These are phyloP conservation scores for Akebia trifoliata DNA, from an alignment of 164 flowering plant genomes.

Conservation along the genomic window DNA sequence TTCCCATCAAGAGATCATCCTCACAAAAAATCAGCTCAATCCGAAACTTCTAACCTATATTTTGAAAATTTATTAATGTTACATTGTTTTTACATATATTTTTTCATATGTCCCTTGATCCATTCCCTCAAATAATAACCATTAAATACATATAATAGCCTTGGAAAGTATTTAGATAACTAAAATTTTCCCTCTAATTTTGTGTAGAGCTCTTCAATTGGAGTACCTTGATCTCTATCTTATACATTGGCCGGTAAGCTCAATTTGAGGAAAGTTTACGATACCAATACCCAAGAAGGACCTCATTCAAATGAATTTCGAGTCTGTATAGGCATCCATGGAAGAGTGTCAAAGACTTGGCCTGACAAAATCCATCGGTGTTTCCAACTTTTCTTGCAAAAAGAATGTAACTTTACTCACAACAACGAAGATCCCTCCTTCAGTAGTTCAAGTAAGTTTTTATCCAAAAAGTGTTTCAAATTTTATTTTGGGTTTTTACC, in stretches of 20 bases:
- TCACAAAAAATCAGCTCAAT: no score
- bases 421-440: background rate
- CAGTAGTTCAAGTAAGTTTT: constrained; percentile 3
- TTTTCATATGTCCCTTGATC: no score
- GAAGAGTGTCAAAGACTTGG: constrained; percentile 7
- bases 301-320: background rate
- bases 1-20: no score
- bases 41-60: no score
- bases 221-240: constrained; percentile 10
- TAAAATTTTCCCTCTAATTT: background rate
- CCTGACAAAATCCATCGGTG: constrained; percentile 12
- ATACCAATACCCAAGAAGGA: background rate
- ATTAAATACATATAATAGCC: no score
- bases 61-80: no score
- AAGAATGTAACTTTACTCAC: background rate
- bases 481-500: no score
- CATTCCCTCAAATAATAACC: no score
- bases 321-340: constrained; percentile 9
- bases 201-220: constrained; percentile 3
- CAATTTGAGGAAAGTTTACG: background rate
- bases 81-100: no score
- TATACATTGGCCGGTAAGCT: constrained; percentile 7
- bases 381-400: constrained; percentile 13
- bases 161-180: no score
- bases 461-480: no score